A percentile compares a stretch with the other conserved stretches of the same genome.
These are phyloP conservation scores for Melastoma candidum DNA, from an alignment of 441 rosid genomes.

Conservation along the genomic window DNA sequence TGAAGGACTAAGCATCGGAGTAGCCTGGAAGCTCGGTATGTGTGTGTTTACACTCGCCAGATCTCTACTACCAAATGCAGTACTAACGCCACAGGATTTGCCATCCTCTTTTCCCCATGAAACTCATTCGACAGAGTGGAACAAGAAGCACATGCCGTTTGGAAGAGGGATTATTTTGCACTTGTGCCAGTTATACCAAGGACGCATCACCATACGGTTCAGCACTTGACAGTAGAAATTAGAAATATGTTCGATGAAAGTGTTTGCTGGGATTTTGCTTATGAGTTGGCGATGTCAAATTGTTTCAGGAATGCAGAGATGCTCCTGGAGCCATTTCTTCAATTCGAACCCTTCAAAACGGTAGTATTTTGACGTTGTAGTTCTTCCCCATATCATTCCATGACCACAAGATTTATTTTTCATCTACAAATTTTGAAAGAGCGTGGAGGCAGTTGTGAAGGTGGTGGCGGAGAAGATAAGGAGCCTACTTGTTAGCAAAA, in stretches of 20 bases:
- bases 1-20: slow-evolving; percentile 59
- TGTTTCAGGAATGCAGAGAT: slow-evolving; percentile 62
- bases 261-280: background rate
- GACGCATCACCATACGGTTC: slow-evolving; percentile 54
- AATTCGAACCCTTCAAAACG: slow-evolving; percentile 41
- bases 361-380: slow-evolving; percentile 18
- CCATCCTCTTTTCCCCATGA: slow-evolving; percentile 1
- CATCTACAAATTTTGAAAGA: slow-evolving; percentile 19
- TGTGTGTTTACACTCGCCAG: background rate
- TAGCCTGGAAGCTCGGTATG: slow-evolving; percentile 62
- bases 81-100: background rate
- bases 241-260: background rate
- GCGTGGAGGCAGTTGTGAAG: slow-evolving; percentile 18
- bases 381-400: background rate
- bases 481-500: slow-evolving; percentile 12
- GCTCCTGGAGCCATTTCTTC: slow-evolving; percentile 64
- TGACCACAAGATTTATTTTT: background rate
- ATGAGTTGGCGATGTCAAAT: background rate
- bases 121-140: slow-evolving; percentile 42
- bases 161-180: slow-evolving; percentile 72
- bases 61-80: background rate
- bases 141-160: slow-evolving; percentile 35
- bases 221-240: background rate
- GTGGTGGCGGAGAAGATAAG: slow-evolving; percentile 25
- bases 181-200: slow-evolving; percentile 54